Evolutionary conservation across 139 green algal species (phyloP).

Genomic region (Edaphochlamys debaryana): DNA sequence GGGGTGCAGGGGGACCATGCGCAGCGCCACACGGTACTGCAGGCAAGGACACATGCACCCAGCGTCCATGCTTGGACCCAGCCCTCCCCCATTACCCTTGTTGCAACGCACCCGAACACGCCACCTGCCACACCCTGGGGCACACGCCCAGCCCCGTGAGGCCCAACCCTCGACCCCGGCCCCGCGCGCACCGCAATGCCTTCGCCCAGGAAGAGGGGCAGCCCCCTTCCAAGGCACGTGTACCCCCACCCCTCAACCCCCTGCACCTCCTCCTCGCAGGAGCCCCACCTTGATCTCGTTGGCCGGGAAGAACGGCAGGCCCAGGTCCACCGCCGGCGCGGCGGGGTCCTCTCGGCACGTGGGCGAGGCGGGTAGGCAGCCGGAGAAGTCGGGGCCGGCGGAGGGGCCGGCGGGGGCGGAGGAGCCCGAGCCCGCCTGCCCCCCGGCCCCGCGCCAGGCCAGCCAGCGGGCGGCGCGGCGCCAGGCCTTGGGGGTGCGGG

Average conservation of each 20-base stretch:
- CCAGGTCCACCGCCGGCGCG: not conserved
- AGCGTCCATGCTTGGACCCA: too few relatives aligned
- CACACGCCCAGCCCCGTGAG: not conserved
- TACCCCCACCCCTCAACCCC: not conserved
- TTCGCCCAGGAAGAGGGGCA: too few relatives aligned
- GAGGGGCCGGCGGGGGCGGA: not conserved
- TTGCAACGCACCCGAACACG: too few relatives aligned
- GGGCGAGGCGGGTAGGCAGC: not conserved
- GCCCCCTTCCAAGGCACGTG: not conserved
- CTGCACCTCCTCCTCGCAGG: not conserved
- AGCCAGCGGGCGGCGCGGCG: slow-evolving; percentile 25
- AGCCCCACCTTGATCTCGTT: slow-evolving; percentile 2
- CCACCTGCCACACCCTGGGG: too few relatives aligned
- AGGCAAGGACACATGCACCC: too few relatives aligned
- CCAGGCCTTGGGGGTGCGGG: slow-evolving; percentile 30
- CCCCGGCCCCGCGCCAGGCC: not conserved
- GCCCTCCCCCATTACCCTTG: too few relatives aligned
- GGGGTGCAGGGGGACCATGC: too few relatives aligned
- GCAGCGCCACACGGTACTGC: too few relatives aligned
- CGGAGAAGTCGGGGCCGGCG: not conserved
- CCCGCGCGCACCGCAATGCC: too few relatives aligned
- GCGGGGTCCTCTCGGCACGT: slow-evolving; percentile 24
- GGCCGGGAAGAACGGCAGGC: slow-evolving; percentile 16
- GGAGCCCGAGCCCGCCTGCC: not conserved
- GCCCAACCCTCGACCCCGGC: not conserved